phyloP scores from a whole-genome alignment of 1,139 yeast species.

The Taphrina confusa region DNA sequence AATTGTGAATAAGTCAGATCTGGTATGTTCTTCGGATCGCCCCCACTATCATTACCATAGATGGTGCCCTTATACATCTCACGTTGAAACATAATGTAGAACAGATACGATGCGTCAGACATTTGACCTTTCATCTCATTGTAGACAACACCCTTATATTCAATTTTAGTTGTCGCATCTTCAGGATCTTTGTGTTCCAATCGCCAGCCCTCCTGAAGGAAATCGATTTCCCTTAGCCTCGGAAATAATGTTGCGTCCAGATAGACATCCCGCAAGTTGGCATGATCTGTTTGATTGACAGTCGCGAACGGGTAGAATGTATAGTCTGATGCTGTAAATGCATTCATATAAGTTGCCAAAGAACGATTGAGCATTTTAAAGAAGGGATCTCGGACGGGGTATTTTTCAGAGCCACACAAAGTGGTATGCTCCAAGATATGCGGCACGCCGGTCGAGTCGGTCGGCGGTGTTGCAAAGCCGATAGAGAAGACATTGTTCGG shows the following conservation, averaged over 20 bases:
- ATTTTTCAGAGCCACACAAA: conserved; percentile 84
- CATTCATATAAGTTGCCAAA: conserved; percentile 93
- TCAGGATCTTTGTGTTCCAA: conserved; percentile 67
- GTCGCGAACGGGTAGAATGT: conserved; percentile 97
- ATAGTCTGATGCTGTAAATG: conserved; percentile 92
- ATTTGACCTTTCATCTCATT: conserved; percentile 99
- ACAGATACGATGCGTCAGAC: conserved; percentile 79
- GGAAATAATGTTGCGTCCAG: conserved; percentile 87
- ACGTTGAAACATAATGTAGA: conserved; percentile 80
- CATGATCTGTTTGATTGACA: conserved; percentile 77
- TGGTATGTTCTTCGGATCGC: conserved; percentile 84
- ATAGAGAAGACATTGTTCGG: conserved; percentile 83
- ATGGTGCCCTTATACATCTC: conserved; percentile 50
- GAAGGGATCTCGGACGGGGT: conserved; percentile 94
- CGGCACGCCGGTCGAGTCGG: conserved; percentile 90
- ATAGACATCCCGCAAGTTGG: conserved; percentile 83
- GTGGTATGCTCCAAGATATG: conserved; percentile 92
- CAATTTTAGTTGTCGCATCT: conserved; percentile 62
- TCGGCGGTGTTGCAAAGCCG: conserved; percentile 91
- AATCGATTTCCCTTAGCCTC: conserved; percentile 72
- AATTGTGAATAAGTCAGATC: conserved; percentile 72
- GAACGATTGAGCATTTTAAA: conserved; percentile 92
- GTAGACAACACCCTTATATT: conserved; percentile 92
- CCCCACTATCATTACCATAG: conserved; percentile 91
- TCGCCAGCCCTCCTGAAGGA: conserved; percentile 97